A percentile compares a stretch with the other conserved stretches of the same genome.
Conservation (phyloP, 2,329 filamentous ascomycete genomes). For the Claviceps maximensis region DNA sequence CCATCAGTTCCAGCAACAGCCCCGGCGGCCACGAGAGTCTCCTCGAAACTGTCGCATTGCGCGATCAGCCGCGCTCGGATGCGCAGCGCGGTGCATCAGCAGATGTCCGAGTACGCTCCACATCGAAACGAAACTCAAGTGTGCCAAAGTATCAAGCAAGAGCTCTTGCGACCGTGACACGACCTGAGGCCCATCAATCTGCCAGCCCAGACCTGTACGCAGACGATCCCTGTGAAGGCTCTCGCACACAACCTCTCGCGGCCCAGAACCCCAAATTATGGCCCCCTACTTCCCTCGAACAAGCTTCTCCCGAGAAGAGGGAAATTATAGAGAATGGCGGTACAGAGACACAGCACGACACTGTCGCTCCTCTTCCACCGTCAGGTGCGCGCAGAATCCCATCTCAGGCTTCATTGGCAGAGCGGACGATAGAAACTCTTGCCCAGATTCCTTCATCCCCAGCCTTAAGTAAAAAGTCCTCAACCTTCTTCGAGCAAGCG, state of each 20-base stretch:
- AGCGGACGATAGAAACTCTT: constrained; percentile 77
- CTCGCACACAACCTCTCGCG: background rate
- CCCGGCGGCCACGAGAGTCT: constrained; percentile 8
- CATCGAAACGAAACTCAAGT: constrained; percentile 6
- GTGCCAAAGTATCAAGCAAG: constrained; percentile 4
- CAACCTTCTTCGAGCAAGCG: constrained; percentile 60
- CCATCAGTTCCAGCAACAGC: constrained; percentile 10
- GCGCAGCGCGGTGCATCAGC: constrained; percentile 3
- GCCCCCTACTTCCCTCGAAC: background rate
- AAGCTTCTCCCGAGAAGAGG: background rate
- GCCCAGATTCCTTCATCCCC: constrained; percentile 69
- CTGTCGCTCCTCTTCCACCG: constrained; percentile 8
- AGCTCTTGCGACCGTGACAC: constrained; percentile 3
- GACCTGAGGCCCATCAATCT: background rate
- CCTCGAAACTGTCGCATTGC: constrained; percentile 9
- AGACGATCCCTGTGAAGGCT: background rate
- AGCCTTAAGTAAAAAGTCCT: constrained; percentile 48
- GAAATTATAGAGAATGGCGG: background rate
- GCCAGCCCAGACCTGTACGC: background rate
- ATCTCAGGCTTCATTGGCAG: constrained; percentile 51
- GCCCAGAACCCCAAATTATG: background rate
- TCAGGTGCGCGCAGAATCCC: constrained; percentile 12
- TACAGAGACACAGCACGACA: constrained; percentile 5
- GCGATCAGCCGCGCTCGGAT: constrained; percentile 11
- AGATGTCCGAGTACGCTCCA: constrained; percentile 7